These are phyloP conservation scores for Papilionanthe hybrid DNA, from an alignment of 116 monocot genomes.

Conservation along the genomic window DNA sequence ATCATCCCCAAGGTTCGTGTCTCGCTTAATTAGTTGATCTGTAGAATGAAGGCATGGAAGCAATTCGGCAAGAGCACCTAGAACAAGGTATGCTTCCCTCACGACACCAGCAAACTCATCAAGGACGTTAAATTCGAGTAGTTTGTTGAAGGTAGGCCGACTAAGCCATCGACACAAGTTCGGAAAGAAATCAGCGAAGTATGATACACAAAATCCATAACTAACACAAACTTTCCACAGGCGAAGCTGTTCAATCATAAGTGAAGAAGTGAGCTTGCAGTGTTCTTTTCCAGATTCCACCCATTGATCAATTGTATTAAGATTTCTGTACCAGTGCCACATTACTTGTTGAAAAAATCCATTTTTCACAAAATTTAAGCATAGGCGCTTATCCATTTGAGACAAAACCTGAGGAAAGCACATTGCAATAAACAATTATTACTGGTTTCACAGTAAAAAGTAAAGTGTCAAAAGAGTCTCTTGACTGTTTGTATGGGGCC, in stretches of 20 bases:
- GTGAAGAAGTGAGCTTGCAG: constrained; percentile 47
- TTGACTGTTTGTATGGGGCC: too few relatives aligned
- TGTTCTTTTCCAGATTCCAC: constrained; percentile 56
- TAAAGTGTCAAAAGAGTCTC: too few relatives aligned
- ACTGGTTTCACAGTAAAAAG: not conserved
- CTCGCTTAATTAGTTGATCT: constrained; percentile 37
- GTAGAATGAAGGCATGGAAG: constrained; percentile 74
- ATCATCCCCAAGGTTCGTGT: constrained; percentile 13
- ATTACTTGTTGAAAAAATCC: constrained; percentile 65
- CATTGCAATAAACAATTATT: not conserved
- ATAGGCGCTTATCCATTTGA: constrained; percentile 52
- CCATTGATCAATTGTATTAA: constrained; percentile 63
- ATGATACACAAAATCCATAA: constrained; percentile 72
- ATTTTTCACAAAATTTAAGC: constrained; percentile 54
- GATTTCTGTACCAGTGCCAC: constrained; percentile 68
- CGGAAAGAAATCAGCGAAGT: constrained; percentile 79
- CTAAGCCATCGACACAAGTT: constrained; percentile 66
- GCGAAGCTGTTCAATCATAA: constrained; percentile 81
- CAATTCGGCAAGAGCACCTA: constrained; percentile 58
- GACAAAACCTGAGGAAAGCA: constrained; percentile 55
- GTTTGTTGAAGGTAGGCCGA: constrained; percentile 54
- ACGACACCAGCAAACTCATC: constrained; percentile 66
- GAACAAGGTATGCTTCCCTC: constrained; percentile 64
- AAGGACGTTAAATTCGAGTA: constrained; percentile 49
- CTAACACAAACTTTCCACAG: constrained; percentile 85